phyloP scores from a whole-genome alignment of 2,329 filamentous ascomycete genomes.

The Fusarium abutilonis region DNA sequence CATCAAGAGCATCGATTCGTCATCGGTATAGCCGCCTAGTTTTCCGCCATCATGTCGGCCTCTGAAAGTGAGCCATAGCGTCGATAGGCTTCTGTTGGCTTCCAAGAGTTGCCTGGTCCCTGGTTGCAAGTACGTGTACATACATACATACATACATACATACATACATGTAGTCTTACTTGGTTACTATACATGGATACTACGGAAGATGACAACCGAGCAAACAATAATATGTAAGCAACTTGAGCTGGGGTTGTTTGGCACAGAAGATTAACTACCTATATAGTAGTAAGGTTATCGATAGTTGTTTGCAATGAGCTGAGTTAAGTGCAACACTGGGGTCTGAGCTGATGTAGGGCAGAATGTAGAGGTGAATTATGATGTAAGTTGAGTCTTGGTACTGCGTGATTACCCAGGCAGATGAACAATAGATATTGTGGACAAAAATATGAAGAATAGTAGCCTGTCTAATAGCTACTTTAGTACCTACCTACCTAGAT shows the following conservation, averaged over 20 bases:
- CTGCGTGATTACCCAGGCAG: too few relatives aligned
- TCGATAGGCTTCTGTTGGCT: conserved; percentile 29
- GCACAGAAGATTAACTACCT: too few relatives aligned
- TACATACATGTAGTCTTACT: background rate
- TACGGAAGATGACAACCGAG: too few relatives aligned
- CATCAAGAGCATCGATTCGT: conserved; percentile 25
- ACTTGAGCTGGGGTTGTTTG: too few relatives aligned
- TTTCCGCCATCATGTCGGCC: conserved; percentile 18
- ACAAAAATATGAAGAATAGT: too few relatives aligned
- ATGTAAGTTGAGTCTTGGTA: conserved; percentile 16
- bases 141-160: conserved; percentile 2
- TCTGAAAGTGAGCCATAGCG: conserved; percentile 6
- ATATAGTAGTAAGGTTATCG: too few relatives aligned
- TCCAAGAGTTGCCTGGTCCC: conserved; percentile 15
- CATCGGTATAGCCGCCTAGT: conserved; percentile 18
- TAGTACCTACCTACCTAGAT: too few relatives aligned
- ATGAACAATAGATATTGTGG: too few relatives aligned
- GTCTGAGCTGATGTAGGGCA: conserved; percentile 22
- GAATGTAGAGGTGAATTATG: conserved; percentile 3
- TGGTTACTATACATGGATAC: too few relatives aligned
- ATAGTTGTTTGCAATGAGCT: too few relatives aligned
- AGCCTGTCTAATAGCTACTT: too few relatives aligned
- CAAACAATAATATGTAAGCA: too few relatives aligned
- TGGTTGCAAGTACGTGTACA: conserved; percentile 12
- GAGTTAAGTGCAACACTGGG: background rate